Base-by-base conservation (phyloP, 2,329 filamentous ascomycete species). In the Colletotrichum australisinense region DNA sequence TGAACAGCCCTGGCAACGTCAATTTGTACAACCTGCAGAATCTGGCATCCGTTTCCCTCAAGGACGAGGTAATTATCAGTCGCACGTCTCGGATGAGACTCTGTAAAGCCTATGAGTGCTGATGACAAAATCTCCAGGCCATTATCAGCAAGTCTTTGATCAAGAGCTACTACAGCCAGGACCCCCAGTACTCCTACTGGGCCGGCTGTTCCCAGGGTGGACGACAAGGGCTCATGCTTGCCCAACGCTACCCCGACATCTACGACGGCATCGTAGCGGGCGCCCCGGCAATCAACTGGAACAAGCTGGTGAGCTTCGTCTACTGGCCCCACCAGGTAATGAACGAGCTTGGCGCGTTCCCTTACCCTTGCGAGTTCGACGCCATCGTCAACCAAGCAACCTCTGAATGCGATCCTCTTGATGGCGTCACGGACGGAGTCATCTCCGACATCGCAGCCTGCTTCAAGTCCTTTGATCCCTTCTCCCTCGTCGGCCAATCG, bases 121-220 rank as follows among this genome's bases (percentile, higher is more conserved):
- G 30, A 12, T 32, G 1, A 32, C 19, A 16, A 46, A 5, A 2
- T 8, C 16, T 19, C 8, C 8, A 58, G 30, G 30, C 56, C 1
- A 14, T 38, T 4, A 32, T 35, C 12, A 9, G 19, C n/a, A 58
- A 35, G 30, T 35, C 19, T 5, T 32, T 58, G 56, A 58, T 32
- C 28, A 53, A 53, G 49, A 53, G 49, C 11, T 58, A 22, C 26
- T 58, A 35, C 56, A n/a, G 30, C 8, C 26, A 8, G 5, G 7
- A 16, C 24, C 65, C 60, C 3, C 19, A 80, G 4, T 86, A 84
- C 76, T 85, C 81, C 16, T 88, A 88, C 76, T 88, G 84, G 75
- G 79, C 82, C n/a, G 87, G 87, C 32, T 89, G 87, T 76, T 87
- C 85, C 1, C 88, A 86, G 0, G 87, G 87, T 28, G 87, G 87